phyloP scores from a whole-genome alignment of 768 basidiomycete genomes.

The Pluteus cervinus region DNA sequence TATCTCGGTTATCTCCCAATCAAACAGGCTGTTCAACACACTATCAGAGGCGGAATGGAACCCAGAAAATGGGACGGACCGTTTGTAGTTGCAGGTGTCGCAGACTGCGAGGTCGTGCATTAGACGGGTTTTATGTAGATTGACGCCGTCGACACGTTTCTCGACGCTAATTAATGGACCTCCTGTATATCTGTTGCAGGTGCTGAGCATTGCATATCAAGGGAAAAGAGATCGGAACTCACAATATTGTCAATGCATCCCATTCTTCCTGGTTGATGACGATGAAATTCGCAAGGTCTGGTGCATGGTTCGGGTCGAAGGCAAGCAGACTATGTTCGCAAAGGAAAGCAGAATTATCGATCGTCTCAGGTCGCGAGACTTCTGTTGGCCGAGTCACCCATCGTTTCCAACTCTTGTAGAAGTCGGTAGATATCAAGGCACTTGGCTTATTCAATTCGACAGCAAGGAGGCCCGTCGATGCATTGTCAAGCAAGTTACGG shows the following conservation, averaged over 20 bases:
- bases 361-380: constrained; percentile 45
- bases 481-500: constrained; percentile 54
- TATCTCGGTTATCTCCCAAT: constrained; percentile 59
- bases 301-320: constrained; percentile 58
- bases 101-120: constrained; percentile 53
- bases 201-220: constrained; percentile 5
- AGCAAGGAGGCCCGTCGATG: constrained; percentile 35
- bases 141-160: constrained; percentile 24
- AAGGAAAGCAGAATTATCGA: constrained; percentile 59
- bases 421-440: constrained; percentile 55
- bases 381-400: constrained; percentile 62
- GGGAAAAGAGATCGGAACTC: constrained; percentile 18
- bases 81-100: constrained; percentile 50
- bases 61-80: constrained; percentile 27
- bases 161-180: constrained; percentile 51
- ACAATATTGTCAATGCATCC: constrained; percentile 56
- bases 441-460: constrained; percentile 46
- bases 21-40: constrained; percentile 28
- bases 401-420: constrained; percentile 60
- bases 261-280: constrained; percentile 62
- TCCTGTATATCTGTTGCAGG: constrained; percentile 43
- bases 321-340: constrained; percentile 62
- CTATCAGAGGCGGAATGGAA: constrained; percentile 4
- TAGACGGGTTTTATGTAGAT: no score
- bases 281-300: constrained; percentile 53